phyloP scores from a whole-genome alignment of 2,329 filamentous ascomycete genomes.

The Cladosporium sp. region DNA sequence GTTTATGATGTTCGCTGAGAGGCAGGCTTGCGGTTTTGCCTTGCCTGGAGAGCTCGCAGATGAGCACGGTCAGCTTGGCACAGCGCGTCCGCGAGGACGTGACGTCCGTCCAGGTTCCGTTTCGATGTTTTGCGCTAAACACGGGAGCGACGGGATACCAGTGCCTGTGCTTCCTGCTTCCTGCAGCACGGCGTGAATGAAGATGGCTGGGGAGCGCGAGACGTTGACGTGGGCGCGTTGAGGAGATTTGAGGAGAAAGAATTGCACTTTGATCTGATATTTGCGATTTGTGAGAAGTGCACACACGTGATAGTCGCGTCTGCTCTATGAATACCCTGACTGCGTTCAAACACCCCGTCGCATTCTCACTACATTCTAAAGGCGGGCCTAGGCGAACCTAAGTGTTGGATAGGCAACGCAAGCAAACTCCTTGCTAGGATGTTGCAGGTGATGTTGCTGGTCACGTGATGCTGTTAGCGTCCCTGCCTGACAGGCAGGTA shows the following conservation, averaged over 20 bases:
- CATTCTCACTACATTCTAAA: not conserved
- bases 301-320: not conserved
- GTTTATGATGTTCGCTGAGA: too few relatives aligned
- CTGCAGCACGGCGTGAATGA: not conserved
- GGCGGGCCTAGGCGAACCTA: not conserved
- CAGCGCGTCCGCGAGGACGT: too few relatives aligned
- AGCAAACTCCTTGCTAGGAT: not conserved
- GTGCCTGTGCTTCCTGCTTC: not conserved
- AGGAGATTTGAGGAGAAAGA: not conserved
- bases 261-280: not conserved
- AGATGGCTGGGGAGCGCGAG: not conserved
- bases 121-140: too few relatives aligned
- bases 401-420: not conserved
- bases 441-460: not conserved
- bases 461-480: not conserved
- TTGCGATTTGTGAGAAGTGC: not conserved
- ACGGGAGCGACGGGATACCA: too few relatives aligned
- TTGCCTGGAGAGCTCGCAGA: not conserved
- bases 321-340: not conserved
- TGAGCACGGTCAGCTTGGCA: too few relatives aligned
- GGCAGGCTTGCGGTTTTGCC: not conserved
- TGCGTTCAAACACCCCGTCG: not conserved
- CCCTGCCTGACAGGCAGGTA: too few relatives aligned
- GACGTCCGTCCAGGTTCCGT: too few relatives aligned
- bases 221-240: not conserved